A percentile compares a stretch with the other conserved stretches of the same genome.
These are phyloP conservation scores for Arthrobotrys megalospora DNA, from an alignment of 2,329 filamentous ascomycete species.

Conservation along the genomic window DNA sequence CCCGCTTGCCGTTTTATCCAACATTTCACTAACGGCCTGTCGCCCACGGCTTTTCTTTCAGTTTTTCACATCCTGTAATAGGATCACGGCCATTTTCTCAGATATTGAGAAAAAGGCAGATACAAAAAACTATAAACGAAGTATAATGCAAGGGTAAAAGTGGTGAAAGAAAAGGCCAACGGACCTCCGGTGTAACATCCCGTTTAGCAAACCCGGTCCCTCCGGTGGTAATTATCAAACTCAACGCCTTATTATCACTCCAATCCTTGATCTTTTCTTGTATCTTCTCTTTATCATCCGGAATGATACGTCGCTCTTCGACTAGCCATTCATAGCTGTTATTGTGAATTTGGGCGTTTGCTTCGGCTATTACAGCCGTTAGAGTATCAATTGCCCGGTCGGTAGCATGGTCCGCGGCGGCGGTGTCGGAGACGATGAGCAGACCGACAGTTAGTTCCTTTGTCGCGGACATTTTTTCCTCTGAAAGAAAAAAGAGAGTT, in stretches of 20 bases:
- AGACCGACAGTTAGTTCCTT: conserved; percentile 79
- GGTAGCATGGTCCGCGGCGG: conserved; percentile 81
- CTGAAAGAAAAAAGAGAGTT: neutral
- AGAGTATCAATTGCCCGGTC: conserved; percentile 80
- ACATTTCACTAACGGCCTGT: conserved; percentile 81
- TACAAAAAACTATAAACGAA: neutral
- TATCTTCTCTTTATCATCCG: conserved; percentile 82
- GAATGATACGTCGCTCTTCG: conserved; percentile 79
- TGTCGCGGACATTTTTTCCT: conserved; percentile 15
- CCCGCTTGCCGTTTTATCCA: conserved; percentile 89
- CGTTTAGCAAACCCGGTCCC: conserved; percentile 91
- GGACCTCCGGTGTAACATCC: conserved; percentile 90
- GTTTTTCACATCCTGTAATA: conserved; percentile 23
- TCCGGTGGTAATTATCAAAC: conserved; percentile 88
- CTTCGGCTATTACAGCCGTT: conserved; percentile 77
- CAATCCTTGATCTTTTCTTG: conserved; percentile 80
- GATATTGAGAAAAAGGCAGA: neutral
- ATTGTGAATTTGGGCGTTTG: conserved; percentile 67
- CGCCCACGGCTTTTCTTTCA: conserved; percentile 52
- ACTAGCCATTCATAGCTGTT: conserved; percentile 75
- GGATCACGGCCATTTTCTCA: neutral
- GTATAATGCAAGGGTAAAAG: neutral
- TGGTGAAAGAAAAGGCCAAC: conserved; percentile 62
- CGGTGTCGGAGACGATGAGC: conserved; percentile 91
- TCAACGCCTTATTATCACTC: conserved; percentile 78